Conservation (phyloP, 2,329 filamentous ascomycete species). For the Colletotrichum agaves region DNA sequence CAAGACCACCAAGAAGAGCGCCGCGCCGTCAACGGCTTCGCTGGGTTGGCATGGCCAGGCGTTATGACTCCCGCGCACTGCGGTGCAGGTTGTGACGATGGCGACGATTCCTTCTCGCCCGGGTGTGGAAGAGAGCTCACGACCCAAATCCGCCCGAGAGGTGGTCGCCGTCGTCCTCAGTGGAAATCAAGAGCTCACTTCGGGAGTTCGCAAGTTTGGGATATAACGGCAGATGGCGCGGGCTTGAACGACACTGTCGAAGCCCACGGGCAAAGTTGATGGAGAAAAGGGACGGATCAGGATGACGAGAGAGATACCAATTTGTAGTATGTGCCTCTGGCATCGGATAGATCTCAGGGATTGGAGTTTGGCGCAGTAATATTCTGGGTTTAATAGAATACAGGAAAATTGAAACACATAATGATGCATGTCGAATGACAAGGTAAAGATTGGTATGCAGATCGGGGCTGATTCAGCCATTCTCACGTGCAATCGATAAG, state of each 20-base stretch:
- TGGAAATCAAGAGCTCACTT: constrained; percentile 5
- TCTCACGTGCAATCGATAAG: constrained; percentile 12
- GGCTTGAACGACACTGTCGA: neutral
- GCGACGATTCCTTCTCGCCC: constrained; percentile 7
- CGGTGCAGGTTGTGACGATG: constrained; percentile 32
- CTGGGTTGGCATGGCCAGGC: constrained; percentile 30
- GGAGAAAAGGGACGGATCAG: too few relatives aligned
- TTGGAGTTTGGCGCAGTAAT: too few relatives aligned
- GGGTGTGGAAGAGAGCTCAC: neutral
- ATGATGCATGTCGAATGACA: too few relatives aligned
- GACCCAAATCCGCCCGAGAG: neutral
- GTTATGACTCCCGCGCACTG: constrained; percentile 30
- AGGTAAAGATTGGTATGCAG: too few relatives aligned
- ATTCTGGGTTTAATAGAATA: too few relatives aligned
- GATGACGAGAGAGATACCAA: too few relatives aligned
- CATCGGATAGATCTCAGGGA: neutral
- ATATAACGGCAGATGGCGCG: neutral
- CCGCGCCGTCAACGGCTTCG: neutral
- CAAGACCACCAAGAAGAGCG: neutral
- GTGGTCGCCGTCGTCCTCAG: constrained; percentile 12
- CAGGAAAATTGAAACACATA: too few relatives aligned
- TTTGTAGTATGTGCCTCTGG: neutral
- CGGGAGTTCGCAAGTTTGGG: neutral
- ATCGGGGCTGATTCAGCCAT: neutral
- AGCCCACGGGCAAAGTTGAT: too few relatives aligned